Evolutionary conservation across 148 eudicot species (phyloP).

Genomic region (Pouteria glomerata): DNA sequence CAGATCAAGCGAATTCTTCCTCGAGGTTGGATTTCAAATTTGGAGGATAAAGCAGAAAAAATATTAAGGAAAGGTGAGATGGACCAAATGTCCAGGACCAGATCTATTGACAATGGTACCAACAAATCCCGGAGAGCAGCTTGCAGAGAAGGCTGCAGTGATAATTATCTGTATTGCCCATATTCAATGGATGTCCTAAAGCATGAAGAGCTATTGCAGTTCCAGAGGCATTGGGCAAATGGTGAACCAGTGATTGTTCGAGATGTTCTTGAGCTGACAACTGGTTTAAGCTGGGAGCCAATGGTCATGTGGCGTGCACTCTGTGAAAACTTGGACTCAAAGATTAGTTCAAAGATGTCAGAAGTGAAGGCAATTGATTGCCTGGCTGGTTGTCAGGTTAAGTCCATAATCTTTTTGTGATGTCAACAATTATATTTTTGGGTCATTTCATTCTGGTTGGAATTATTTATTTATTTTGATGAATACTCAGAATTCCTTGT

Average conservation of each 20-base stretch:
- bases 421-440: not conserved
- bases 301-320: constrained; percentile 89
- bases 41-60: constrained; percentile 38
- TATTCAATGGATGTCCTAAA: constrained; percentile 32
- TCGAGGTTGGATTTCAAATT: constrained; percentile 40
- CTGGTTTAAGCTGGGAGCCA: constrained; percentile 96
- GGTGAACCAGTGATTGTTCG: constrained; percentile 84
- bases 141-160: constrained; percentile 27
- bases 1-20: constrained; percentile 66
- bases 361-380: constrained; percentile 78
- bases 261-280: constrained; percentile 50
- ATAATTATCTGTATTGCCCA: constrained; percentile 50
- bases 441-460: not conserved
- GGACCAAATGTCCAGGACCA: constrained; percentile 10
- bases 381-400: constrained; percentile 75
- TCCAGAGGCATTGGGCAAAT: constrained; percentile 57
- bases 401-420: constrained; percentile 12
- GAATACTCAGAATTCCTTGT: not conserved
- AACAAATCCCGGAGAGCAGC: constrained; percentile 26
- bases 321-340: constrained; percentile 45
- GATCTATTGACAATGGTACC: constrained; percentile 2
- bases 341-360: constrained; percentile 37
- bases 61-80: constrained; percentile 16
- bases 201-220: constrained; percentile 30
- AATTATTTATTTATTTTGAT: not conserved